Percentiles rank a stretch among this genome's conserved stretches.
These are phyloP conservation scores for Leavenworthia alabamica DNA, from an alignment of 345 rosid species.

Conservation along the genomic window DNA sequence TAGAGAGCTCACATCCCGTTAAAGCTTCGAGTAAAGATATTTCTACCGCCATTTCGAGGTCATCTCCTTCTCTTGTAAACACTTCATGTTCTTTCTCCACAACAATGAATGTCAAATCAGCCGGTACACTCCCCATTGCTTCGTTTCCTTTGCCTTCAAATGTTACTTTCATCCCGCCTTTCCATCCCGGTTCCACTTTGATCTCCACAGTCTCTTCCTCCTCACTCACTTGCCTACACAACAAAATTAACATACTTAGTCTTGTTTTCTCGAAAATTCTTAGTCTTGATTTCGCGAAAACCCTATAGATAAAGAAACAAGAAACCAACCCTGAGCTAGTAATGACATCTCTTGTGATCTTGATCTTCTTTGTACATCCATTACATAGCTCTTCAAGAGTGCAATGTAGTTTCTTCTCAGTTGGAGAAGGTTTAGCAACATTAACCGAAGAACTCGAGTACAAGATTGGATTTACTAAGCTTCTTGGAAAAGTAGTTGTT, in stretches of 20 bases:
- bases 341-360: constrained; percentile 63
- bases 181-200: constrained; percentile 88
- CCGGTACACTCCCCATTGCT: constrained; percentile 48
- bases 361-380: constrained; percentile 72
- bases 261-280: too few relatives aligned
- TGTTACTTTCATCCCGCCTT: constrained; percentile 64
- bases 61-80: constrained; percentile 60
- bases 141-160: constrained; percentile 81
- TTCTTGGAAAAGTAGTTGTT: constrained; percentile 30
- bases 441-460: constrained; percentile 57
- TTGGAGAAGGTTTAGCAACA: constrained; percentile 50
- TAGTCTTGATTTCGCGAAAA: not conserved
- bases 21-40: constrained; percentile 60
- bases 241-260: too few relatives aligned
- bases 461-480: constrained; percentile 47
- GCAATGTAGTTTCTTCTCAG: constrained; percentile 58
- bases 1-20: constrained; percentile 46
- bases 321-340: constrained; percentile 57
- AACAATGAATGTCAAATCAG: constrained; percentile 57
- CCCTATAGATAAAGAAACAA: too few relatives aligned
- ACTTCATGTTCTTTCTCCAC: constrained; percentile 51
- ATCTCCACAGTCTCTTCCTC: constrained; percentile 61
- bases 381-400: constrained; percentile 76
- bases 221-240: constrained; percentile 29
- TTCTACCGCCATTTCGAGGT: constrained; percentile 47